Evolutionary conservation across 495 filamentous ascomycete species (phyloP).

Genomic region (Aspergillus saccharolyticus): DNA sequence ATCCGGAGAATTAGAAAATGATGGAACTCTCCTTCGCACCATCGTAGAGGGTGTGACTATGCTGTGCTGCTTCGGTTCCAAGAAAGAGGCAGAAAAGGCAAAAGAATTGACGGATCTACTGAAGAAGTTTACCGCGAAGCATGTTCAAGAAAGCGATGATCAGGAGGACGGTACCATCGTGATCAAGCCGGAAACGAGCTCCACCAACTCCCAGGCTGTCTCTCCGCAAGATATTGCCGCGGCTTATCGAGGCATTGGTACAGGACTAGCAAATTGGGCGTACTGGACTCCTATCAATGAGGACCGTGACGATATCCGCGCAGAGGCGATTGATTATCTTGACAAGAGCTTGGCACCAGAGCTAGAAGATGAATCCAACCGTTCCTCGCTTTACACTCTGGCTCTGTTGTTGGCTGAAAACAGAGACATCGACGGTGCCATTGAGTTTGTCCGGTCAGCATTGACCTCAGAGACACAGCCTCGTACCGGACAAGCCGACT

Average conservation of each 20-base stretch:
- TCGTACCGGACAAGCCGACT: constrained; percentile 18
- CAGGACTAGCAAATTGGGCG: constrained; percentile 81
- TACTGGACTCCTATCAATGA: constrained; percentile 68
- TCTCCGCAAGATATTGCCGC: constrained; percentile 53
- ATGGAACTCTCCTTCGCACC: constrained; percentile 68
- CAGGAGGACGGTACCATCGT: constrained; percentile 25
- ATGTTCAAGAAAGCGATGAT: constrained; percentile 30
- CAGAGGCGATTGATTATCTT: constrained; percentile 67
- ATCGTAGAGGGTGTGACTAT: constrained; percentile 71
- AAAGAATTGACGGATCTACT: constrained; percentile 59
- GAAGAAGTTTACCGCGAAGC: constrained; percentile 57
- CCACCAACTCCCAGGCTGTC: constrained; percentile 33
- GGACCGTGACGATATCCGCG: constrained; percentile 60
- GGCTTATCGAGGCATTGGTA: constrained; percentile 75
- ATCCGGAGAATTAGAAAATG: constrained; percentile 71
- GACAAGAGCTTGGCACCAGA: constrained; percentile 63
- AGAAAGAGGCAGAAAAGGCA: constrained; percentile 71
- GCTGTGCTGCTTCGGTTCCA: constrained; percentile 74
- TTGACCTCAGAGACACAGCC: constrained; percentile 37
- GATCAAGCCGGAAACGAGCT: constrained; percentile 17
- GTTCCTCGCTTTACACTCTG: constrained; percentile 74
- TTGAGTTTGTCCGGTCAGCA: constrained; percentile 66
- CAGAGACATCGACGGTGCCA: constrained; percentile 67
- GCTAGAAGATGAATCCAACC: constrained; percentile 53
- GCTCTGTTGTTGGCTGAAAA: constrained; percentile 75